Percentiles rank a stretch among this genome's conserved stretches.
Evolutionary conservation across 129 eudicot species (phyloP).

Genomic region (Flaveria trinervia): DNA sequence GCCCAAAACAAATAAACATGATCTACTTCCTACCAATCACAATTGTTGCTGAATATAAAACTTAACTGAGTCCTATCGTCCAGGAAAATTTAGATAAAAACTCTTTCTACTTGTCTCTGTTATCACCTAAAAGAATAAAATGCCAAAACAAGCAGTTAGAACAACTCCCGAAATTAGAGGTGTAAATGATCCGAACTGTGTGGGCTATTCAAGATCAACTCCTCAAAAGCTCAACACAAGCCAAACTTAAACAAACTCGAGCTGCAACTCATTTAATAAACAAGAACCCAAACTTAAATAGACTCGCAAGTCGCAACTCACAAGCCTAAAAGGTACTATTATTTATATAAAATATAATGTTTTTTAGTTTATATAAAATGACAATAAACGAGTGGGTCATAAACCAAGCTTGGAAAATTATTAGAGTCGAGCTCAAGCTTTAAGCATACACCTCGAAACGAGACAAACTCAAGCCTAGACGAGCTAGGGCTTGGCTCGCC

Average conservation of each 20-base stretch:
- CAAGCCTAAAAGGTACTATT: not conserved
- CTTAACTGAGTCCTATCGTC: constrained; percentile 24
- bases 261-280: no score
- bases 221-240: no score
- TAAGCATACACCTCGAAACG: not conserved
- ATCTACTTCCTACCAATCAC: constrained; percentile 25
- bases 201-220: no score
- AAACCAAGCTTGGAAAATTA: not conserved
- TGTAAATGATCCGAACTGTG: no score
- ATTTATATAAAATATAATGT: not conserved
- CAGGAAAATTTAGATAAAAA: constrained; percentile 1
- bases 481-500: not conserved
- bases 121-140: constrained; percentile 22
- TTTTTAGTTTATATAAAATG: no score
- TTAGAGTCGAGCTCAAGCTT: not conserved
- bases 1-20: constrained; percentile 15
- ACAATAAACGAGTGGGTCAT: not conserved
- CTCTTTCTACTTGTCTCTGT: constrained; percentile 31
- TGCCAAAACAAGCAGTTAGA: constrained; percentile 15
- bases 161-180: not conserved
- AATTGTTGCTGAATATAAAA: constrained; percentile 24
- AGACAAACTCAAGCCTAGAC: not conserved
- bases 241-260: no score
- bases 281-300: no score
- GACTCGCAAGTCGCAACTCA: no score